A percentile compares a stretch with the other conserved stretches of the same genome.
These are phyloP conservation scores for Globisporangium radiosum DNA, from an alignment of 352 stramenopile species.

Conservation along the genomic window DNA sequence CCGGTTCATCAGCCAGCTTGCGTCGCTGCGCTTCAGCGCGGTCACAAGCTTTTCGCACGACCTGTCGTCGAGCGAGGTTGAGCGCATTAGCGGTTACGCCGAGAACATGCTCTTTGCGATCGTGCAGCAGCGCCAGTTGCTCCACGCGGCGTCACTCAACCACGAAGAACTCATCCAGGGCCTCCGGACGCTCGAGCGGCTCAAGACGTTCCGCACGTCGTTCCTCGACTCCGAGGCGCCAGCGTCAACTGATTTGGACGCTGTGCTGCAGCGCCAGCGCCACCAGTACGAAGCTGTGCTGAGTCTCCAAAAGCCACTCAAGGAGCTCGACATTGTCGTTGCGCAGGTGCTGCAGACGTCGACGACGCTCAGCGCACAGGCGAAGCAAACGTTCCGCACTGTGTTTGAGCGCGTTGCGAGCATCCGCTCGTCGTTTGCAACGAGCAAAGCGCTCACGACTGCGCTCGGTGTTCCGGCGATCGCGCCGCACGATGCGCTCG, in stretches of 20 bases:
- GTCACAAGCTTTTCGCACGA: conserved; percentile 83
- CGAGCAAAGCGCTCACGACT: conserved; percentile 16
- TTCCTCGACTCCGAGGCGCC: conserved; percentile 5
- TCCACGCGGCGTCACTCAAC: conserved; percentile 58
- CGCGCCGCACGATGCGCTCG: conserved; percentile 35
- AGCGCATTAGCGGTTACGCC: conserved; percentile 84
- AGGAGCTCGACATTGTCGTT: conserved; percentile 64
- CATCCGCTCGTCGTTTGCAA: conserved; percentile 24
- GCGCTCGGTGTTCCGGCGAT: conserved; percentile 57
- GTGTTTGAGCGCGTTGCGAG: conserved; percentile 29
- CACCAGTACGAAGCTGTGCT: conserved; percentile 41
- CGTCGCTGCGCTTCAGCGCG: conserved; percentile 70
- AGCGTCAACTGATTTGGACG: conserved; percentile 12
- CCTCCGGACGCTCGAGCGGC: conserved; percentile 39
- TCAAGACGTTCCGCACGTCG: conserved; percentile 34
- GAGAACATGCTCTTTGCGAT: conserved; percentile 88
- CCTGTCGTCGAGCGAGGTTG: conserved; percentile 71
- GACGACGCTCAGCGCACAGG: conserved; percentile 1
- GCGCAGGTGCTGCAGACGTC: conserved; percentile 35
- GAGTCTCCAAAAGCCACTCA: conserved; percentile 40
- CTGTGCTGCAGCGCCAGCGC: conserved; percentile 42
- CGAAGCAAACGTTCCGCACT: conserved; percentile 11
- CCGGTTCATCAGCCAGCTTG: conserved; percentile 74
- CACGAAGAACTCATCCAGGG: conserved; percentile 63
- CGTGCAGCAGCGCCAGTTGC: conserved; percentile 82